A percentile compares a stretch with the other conserved stretches of the same genome.
phyloP scores from a whole-genome alignment of 768 basidiomycete species.

The Hebeloma cylindrosporum region DNA sequence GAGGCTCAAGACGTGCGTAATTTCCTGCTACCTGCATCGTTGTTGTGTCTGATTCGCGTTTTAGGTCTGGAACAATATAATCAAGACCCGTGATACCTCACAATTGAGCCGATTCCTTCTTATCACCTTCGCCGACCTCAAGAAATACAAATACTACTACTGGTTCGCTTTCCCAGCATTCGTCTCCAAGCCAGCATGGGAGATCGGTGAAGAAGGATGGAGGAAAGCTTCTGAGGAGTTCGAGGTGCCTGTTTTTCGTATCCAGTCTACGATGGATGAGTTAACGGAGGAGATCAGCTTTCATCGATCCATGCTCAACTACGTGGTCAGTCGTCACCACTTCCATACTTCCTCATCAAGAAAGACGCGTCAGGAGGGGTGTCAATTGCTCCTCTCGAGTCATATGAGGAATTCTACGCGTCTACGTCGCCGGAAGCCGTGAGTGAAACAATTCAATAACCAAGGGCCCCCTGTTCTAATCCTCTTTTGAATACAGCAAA shows the following conservation, averaged over 20 bases:
- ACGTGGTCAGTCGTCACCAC: slow-evolving; percentile 31
- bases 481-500: slow-evolving; percentile 27
- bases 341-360: slow-evolving; percentile 65
- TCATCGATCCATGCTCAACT: slow-evolving; percentile 52
- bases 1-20: slow-evolving; percentile 61
- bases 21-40: neutral
- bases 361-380: slow-evolving; percentile 30
- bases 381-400: slow-evolving; percentile 53
- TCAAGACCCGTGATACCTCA: slow-evolving; percentile 49
- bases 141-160: slow-evolving; percentile 97
- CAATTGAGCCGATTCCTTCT: slow-evolving; percentile 78
- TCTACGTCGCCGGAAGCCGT: slow-evolving; percentile 37
- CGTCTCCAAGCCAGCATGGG: slow-evolving; percentile 87
- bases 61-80: slow-evolving; percentile 71
- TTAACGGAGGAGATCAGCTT: slow-evolving; percentile 38
- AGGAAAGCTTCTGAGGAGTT: slow-evolving; percentile 45
- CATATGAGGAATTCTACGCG: slow-evolving; percentile 60
- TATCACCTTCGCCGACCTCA: slow-evolving; percentile 94
- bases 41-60: neutral
- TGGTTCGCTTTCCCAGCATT: slow-evolving; percentile 98
- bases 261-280: neutral
- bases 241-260: slow-evolving; percentile 14
- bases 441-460: slow-evolving; percentile 5
- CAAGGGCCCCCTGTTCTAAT: neutral
- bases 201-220: slow-evolving; percentile 68